Conservation (phyloP, 1,139 yeast species). For the Kurtzmaniella quercitrusa region DNA sequence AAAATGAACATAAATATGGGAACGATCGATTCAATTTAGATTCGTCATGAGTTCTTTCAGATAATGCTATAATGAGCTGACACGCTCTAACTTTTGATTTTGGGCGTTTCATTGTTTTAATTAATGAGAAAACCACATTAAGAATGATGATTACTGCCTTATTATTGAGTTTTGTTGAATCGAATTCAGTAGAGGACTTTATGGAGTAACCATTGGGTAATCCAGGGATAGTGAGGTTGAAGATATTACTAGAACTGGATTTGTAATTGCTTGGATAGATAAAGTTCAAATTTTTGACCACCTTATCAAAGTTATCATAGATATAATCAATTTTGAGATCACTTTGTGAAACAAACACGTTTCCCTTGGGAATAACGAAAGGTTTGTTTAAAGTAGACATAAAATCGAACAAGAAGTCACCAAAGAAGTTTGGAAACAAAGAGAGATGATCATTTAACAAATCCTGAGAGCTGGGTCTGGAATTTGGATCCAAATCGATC, state of each 20-base stretch:
- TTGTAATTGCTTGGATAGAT: constrained; percentile 18
- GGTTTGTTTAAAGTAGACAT: constrained; percentile 38
- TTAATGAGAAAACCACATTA: constrained; percentile 57
- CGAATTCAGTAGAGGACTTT: constrained; percentile 15
- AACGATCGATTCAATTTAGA: constrained; percentile 80
- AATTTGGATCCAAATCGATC: constrained; percentile 57
- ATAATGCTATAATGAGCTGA: constrained; percentile 69
- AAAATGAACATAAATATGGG: constrained; percentile 62
- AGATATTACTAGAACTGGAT: constrained; percentile 14
- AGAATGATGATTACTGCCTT: constrained; percentile 63
- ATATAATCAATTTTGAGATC: constrained; percentile 60
- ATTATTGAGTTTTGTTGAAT: constrained; percentile 16
- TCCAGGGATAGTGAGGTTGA: constrained; percentile 47
- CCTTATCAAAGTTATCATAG: constrained; percentile 51
- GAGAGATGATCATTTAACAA: constrained; percentile 45
- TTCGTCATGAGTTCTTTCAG: constrained; percentile 77
- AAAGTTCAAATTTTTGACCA: constrained; percentile 46
- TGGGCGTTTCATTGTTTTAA: constrained; percentile 62
- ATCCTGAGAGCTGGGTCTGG: constrained; percentile 53
- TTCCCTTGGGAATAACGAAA: constrained; percentile 15
- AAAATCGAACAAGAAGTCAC: constrained; percentile 66
- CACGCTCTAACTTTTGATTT: constrained; percentile 65
- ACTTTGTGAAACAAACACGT: constrained; percentile 30
- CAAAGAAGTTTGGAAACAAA: constrained; percentile 70
- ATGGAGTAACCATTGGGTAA: constrained; percentile 41